phyloP scores from a whole-genome alignment of 768 basidiomycete species.

The Kwoniella sp. region DNA sequence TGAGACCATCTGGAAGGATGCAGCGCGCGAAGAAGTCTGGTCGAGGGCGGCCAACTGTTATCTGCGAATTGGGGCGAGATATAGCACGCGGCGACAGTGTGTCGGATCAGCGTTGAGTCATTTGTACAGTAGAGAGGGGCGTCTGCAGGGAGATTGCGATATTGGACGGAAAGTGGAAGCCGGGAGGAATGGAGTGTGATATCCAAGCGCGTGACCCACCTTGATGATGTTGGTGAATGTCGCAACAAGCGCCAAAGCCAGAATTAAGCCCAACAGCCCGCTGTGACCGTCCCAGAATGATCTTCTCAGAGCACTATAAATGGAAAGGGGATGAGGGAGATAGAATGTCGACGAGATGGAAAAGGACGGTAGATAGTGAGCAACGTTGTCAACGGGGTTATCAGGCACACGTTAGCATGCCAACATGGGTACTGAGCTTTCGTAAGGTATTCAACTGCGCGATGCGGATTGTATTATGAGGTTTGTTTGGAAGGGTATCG shows the following conservation, averaged over 20 bases:
- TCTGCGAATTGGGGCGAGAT: conserved; percentile 22
- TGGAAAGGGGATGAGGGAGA: no score
- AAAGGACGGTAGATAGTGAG: no score
- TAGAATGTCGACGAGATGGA: no score
- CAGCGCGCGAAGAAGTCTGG: conserved; percentile 54
- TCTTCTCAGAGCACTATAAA: conserved; percentile 19
- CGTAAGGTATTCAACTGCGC: no score
- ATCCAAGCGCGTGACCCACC: conserved; percentile 30
- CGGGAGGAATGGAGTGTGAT: neutral
- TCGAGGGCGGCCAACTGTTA: conserved; percentile 53
- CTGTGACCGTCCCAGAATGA: conserved; percentile 51
- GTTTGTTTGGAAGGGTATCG: no score
- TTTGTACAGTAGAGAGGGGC: neutral
- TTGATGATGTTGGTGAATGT: conserved; percentile 55
- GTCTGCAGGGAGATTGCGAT: neutral
- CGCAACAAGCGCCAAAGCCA: conserved; percentile 44
- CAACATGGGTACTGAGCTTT: neutral
- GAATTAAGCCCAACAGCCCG: conserved; percentile 46
- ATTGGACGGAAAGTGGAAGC: neutral
- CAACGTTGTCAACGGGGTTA: neutral
- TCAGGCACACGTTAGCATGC: neutral
- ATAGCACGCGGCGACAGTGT: no score
- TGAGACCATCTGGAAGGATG: conserved; percentile 43
- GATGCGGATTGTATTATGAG: no score
- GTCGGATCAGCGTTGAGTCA: neutral